These are phyloP conservation scores for Cadophora malorum DNA, from an alignment of 2,329 filamentous ascomycete species.

Conservation along the genomic window DNA sequence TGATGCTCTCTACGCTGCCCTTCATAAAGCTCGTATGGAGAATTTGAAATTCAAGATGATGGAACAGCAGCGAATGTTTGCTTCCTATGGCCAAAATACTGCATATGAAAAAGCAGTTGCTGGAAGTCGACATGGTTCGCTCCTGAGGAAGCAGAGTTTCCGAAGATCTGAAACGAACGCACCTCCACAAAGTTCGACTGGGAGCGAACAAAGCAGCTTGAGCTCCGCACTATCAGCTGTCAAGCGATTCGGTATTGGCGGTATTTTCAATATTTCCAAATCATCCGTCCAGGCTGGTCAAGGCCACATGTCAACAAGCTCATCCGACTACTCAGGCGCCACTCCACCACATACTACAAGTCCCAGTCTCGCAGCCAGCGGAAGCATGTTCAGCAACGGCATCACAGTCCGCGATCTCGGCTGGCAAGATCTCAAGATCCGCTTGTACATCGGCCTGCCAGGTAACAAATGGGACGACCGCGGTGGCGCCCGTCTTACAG, in stretches of 20 bases:
- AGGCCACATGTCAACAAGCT: constrained; percentile 46
- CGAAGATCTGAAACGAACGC: constrained; percentile 62
- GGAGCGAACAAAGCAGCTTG: constrained; percentile 77
- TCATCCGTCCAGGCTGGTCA: constrained; percentile 68
- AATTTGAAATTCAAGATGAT: constrained; percentile 84
- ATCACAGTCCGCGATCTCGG: constrained; percentile 58
- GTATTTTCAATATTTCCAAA: constrained; percentile 81
- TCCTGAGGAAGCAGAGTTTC: constrained; percentile 52
- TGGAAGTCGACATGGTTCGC: constrained; percentile 56
- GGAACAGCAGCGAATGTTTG: constrained; percentile 63
- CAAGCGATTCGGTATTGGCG: constrained; percentile 72
- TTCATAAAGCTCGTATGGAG: constrained; percentile 88
- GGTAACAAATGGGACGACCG: constrained; percentile 89
- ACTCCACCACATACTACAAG: constrained; percentile 44
- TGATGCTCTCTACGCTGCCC: constrained; percentile 80
- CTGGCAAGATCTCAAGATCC: constrained; percentile 82
- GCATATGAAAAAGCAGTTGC: constrained; percentile 51
- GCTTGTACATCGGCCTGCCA: constrained; percentile 80
- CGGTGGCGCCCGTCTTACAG: constrained; percentile 82
- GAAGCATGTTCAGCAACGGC: constrained; percentile 48
- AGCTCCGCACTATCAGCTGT: constrained; percentile 73
- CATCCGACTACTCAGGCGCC: constrained; percentile 59
- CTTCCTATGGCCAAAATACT: constrained; percentile 64
- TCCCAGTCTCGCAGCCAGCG: constrained; percentile 37
- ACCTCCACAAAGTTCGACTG: constrained; percentile 57